Conservation (phyloP, 73 alveolate species). For the Paramecium primaurelia region DNA sequence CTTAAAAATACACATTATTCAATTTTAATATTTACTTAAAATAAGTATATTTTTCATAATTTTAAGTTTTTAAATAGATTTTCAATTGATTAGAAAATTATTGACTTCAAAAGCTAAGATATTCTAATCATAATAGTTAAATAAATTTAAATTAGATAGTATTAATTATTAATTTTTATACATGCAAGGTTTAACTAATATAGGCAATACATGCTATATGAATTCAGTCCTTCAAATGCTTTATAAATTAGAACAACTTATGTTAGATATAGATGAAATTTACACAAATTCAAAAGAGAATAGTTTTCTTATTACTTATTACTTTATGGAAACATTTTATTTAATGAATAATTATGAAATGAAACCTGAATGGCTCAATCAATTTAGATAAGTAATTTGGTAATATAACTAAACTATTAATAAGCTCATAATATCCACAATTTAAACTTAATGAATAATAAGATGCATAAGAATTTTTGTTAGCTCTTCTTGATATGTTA, state of each 20-base stretch:
- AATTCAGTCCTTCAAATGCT: conserved; percentile 31
- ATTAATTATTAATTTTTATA: not conserved
- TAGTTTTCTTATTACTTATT: not conserved
- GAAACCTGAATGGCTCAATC: conserved; percentile 1
- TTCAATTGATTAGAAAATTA: too few relatives aligned
- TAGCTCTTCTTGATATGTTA: not conserved
- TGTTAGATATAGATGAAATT: not conserved
- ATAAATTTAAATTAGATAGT: not conserved
- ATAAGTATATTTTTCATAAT: not conserved
- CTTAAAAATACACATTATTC: not conserved
- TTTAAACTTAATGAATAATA: not conserved
- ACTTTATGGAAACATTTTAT: conserved; percentile 11
- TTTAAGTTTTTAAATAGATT: not conserved
- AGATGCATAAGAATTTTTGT: conserved; percentile 39
- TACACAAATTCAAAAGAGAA: conserved; percentile 13
- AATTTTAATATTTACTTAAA: not conserved
- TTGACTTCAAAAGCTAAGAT: not conserved
- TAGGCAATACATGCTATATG: conserved; percentile 48
- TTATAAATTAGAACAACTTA: not conserved
- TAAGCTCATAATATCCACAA: not conserved
- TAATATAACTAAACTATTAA: not conserved
- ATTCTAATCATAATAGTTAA: not conserved
- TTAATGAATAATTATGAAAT: not conserved
- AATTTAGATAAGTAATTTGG: conserved; percentile 10
- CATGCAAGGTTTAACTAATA: not conserved